Conservation (phyloP, 208 protist species). For the Trypanosoma rangeli region DNA sequence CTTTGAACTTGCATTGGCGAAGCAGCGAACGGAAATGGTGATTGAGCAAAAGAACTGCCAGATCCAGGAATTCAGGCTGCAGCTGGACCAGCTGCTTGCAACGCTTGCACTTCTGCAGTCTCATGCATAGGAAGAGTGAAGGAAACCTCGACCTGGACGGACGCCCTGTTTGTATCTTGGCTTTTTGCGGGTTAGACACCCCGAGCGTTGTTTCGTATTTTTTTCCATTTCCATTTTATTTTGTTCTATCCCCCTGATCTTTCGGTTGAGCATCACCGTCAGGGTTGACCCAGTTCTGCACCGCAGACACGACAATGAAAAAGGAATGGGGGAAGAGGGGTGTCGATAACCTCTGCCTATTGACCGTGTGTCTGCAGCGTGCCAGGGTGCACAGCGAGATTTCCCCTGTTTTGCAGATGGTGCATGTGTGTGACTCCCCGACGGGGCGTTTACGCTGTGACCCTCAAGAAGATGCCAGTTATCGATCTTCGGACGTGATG, state of each 20-base stretch:
- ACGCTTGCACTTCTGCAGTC: conserved; percentile 21
- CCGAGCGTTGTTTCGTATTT: background rate
- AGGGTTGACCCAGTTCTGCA: background rate
- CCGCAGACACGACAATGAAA: background rate
- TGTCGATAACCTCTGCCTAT: background rate
- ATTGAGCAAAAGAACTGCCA: conserved; percentile 86
- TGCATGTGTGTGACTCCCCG: background rate
- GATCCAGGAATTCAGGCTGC: conserved; percentile 66
- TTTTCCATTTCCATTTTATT: background rate
- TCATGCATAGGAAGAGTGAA: background rate
- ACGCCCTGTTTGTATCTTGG: background rate
- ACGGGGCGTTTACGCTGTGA: background rate
- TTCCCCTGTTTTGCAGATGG: background rate
- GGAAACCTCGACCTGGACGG: background rate
- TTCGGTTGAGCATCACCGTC: background rate
- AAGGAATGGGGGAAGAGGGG: background rate
- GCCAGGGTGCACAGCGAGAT: conserved; percentile 3
- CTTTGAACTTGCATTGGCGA: conserved; percentile 55
- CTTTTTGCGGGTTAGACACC: background rate
- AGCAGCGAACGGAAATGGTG: conserved; percentile 59
- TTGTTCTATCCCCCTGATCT: background rate
- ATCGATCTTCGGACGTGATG: background rate
- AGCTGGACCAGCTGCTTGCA: conserved; percentile 72
- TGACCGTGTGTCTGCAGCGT: background rate
- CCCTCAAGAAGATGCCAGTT: background rate